Conservation (phyloP, 106 monocot genomes). For the Dendrobium officinale region DNA sequence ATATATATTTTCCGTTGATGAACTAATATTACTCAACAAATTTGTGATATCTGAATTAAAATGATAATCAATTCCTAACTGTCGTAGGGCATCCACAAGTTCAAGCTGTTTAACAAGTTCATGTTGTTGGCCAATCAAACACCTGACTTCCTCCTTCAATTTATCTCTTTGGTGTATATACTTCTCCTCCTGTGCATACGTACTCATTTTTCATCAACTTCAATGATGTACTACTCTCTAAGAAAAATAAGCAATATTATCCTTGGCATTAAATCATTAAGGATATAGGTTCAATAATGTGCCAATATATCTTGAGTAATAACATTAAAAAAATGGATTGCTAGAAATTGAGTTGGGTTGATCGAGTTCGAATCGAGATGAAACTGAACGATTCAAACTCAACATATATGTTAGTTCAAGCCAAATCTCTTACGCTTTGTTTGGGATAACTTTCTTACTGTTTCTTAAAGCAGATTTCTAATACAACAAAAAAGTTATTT, state of each 20-base stretch:
- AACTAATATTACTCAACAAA: not conserved
- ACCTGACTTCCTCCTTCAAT: constrained; percentile 17
- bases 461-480: no score
- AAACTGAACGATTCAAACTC: no score
- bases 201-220: no score
- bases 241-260: no score
- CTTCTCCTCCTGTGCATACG: not conserved
- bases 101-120: constrained; percentile 5
- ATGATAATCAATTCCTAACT: constrained; percentile 26
- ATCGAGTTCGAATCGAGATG: no score
- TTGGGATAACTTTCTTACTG: no score
- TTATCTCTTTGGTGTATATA: not conserved
- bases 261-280: not conserved
- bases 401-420: no score
- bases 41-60: constrained; percentile 20
- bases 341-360: no score
- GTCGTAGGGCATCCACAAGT: constrained; percentile 14
- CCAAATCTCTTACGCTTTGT: no score
- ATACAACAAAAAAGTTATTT: no score
- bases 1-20: not conserved
- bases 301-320: no score
- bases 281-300: not conserved
- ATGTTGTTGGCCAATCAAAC: not conserved
- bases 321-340: no score
- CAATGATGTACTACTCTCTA: not conserved